Base-by-base conservation (phyloP, 495 filamentous ascomycete species). In the Pyrenopolyporus hunteri region DNA sequence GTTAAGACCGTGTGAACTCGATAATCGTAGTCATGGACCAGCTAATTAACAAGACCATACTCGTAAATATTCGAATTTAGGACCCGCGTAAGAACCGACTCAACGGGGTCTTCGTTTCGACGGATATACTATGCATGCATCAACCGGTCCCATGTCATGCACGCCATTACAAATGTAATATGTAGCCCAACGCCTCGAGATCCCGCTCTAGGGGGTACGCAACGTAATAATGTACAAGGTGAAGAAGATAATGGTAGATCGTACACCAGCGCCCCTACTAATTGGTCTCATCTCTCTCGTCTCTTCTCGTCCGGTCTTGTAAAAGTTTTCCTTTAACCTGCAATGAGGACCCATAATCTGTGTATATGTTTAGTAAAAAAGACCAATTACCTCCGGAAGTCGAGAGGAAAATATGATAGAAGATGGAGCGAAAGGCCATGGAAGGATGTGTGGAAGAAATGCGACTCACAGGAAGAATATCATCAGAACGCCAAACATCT, bases 401-500 rank as follows among this genome's bases (percentile, higher is more conserved):
- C 7, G 16, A 36, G 46, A 61, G 31, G 9, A 28, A 1, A 17
- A 33, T 14, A 13, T 23, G 25, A 56, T 9, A 9, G 16, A 6
- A 19, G 32, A 23, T n/a, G 25, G 17, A 47, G n/a, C n/a, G n/a
- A 3, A 39, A 8, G 19, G 19, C 28, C 37, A 36, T 22, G 2
- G 57, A 60, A 39, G 50, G 29, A 19, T 20, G 17, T 6, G 22
- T 22, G 16, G 0, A 33, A 33, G 2, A 6, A 9, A n/a, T 13
- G 10, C 45, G 33, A 68, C 76, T 70, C 59, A 83, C 67, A 80
- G 72, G 57, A 80, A 77, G 67, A 80, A 79, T 71, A 85, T 78
- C 79, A 87, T 85, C 32, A 87, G 73, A 16, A 87, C 89, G 51
- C 94, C 94, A 83, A 98, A 97, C 95, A 98, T 98, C 83, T 98